Percentiles rank a stretch among this genome's conserved stretches.
Evolutionary conservation across 139 green algal species (phyloP).

Genomic region (Chlamydomonas incerta): DNA sequence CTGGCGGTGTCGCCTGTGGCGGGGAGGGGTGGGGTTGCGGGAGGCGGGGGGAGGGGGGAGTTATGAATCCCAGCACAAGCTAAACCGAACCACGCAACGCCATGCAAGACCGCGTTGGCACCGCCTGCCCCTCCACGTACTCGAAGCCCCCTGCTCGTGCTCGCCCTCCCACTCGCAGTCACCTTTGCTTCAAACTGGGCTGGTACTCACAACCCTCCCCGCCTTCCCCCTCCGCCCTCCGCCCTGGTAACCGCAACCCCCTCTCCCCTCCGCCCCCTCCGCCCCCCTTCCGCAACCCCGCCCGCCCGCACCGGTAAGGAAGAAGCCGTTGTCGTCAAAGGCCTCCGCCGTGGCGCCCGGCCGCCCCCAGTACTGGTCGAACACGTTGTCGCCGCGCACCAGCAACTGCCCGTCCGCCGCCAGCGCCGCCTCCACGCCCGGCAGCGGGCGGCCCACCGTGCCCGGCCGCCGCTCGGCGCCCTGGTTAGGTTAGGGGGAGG

Average conservation of each 20-base stretch:
- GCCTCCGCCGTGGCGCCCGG: constrained; percentile 81
- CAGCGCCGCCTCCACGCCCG: constrained; percentile 75
- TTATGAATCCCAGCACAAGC: too few relatives aligned
- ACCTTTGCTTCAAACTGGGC: too few relatives aligned
- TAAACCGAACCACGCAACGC: too few relatives aligned
- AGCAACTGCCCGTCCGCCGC: constrained; percentile 72
- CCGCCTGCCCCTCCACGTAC: too few relatives aligned
- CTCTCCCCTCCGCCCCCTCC: background rate
- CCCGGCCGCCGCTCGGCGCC: constrained; percentile 79
- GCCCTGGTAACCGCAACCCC: background rate
- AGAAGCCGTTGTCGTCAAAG: constrained; percentile 91
- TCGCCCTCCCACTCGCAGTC: too few relatives aligned
- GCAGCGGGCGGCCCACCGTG: constrained; percentile 88
- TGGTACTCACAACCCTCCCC: background rate
- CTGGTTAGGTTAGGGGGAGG: background rate
- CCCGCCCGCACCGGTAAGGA: constrained; percentile 76
- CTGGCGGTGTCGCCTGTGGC: constrained; percentile 58
- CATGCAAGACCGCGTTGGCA: too few relatives aligned
- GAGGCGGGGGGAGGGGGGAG: background rate
- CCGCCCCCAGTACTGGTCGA: constrained; percentile 89
- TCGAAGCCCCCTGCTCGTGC: too few relatives aligned
- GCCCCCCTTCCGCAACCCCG: background rate
- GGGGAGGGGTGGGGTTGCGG: constrained; percentile 7
- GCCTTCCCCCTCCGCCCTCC: background rate
- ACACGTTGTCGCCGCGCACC: constrained; percentile 82